Evolutionary conservation across 2,329 filamentous ascomycete genomes (phyloP), one percentile per base, ranked within the genome.

Genomic region (Fusarium graminum): DNA sequence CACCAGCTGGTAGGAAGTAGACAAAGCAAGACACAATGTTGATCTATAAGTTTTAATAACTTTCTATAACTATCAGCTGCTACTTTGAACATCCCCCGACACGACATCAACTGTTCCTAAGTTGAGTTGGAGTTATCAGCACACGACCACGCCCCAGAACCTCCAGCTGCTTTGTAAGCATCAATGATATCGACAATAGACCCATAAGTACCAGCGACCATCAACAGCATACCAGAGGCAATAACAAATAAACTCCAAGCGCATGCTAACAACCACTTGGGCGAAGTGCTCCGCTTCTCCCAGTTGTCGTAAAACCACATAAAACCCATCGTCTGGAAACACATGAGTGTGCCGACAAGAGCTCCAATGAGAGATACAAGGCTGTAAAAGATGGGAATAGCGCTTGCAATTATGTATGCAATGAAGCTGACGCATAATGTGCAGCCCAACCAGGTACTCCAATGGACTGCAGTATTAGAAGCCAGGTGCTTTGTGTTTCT

Each of bases 131-230:
- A 82, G 69, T 82, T 82, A 41, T 82, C 80, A 1, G 76, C 76
- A 56, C 80, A 82, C 0, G 79, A 79, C 74, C 79, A 82, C 0
- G 78, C 78, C 0, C 69, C 65, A 6, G 79, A 76, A 0, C 79
- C 79, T 1, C 76, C 77, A 12, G 71, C 72, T n/a, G 59, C 62
- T 36, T 72, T 70, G 52, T 82, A 81, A 6, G 72, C 70, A 4
- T 77, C 70, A 12, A 72, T 75, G 19, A 71, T 70, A 19, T 69
- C 72, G 12, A 80, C 70, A 10, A 83, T 69, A 1, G 80, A 80
- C 1, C 80, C 80, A 49, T 82, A 83, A 0, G 80, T 82, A 4
- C 81, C 81, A 12, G 74, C 78, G n/a, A 82, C 68, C 76, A 79
- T 82, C 7, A 82, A 53, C 54, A 82, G 80, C 0, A 61, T 69